Evolutionary conservation across 306 rosid species (phyloP).

Genomic region (Begonia fuchsioides): DNA sequence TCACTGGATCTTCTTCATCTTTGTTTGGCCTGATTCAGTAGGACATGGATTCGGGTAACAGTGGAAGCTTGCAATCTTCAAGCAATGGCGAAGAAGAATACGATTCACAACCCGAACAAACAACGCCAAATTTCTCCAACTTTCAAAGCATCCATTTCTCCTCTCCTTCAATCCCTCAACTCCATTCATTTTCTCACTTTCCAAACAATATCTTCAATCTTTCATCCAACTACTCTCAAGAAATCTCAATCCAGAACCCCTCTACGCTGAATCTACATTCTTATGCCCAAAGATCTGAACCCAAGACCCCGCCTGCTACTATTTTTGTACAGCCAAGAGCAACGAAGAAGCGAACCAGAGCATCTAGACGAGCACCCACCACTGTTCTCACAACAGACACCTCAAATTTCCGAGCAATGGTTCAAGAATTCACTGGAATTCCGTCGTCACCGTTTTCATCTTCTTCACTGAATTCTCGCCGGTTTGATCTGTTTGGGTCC

Average conservation of each 20-base stretch:
- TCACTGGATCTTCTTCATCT: no score
- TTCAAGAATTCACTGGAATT: conserved; percentile 19
- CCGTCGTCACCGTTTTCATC: conserved; percentile 80
- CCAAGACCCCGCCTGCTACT: conserved; percentile 6
- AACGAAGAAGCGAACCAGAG: conserved; percentile 14
- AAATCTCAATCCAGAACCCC: conserved; percentile 20
- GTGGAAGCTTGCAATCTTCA: conserved; percentile 75
- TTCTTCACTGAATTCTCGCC: conserved; percentile 27
- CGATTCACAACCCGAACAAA: conserved; percentile 32
- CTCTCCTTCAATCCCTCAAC: conserved; percentile 11
- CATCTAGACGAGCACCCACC: conserved; percentile 9
- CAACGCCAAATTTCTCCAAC: conserved; percentile 21
- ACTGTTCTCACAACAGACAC: conserved; percentile 10
- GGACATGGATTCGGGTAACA: conserved; percentile 72
- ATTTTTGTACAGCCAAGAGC: conserved; percentile 13
- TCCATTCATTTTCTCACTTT: conserved; percentile 15
- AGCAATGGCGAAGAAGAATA: conserved; percentile 78
- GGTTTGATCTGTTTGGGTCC: conserved; percentile 53
- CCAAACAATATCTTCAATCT: background rate
- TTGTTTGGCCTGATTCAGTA: conserved; percentile 19
- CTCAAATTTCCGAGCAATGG: conserved; percentile 14
- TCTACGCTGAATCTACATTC: conserved; percentile 29
- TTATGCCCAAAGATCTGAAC: conserved; percentile 23
- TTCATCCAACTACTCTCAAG: conserved; percentile 27
- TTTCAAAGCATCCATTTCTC: conserved; percentile 6